Conservation (phyloP, 768 basidiomycete species). For the Phylloporus scabripes region DNA sequence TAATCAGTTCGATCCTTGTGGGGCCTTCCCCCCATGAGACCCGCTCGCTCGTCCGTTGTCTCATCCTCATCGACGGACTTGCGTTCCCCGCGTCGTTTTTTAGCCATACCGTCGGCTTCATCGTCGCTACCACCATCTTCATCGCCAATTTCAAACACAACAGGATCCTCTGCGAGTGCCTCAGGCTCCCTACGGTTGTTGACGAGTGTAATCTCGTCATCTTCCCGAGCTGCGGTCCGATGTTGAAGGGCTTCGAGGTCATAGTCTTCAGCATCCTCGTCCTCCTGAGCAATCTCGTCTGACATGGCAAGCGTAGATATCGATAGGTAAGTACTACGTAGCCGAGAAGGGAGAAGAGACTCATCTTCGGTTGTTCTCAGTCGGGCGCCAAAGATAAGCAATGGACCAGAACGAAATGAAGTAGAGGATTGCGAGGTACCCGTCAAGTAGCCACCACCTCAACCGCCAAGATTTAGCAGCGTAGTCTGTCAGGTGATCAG, state of each 20-base stretch:
- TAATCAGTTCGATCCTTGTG: conserved; percentile 34
- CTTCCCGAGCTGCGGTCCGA: conserved; percentile 47
- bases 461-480: conserved; percentile 84
- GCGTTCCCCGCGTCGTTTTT: conserved; percentile 42
- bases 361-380: conserved; percentile 82
- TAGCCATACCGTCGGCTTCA: conserved; percentile 46
- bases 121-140: conserved; percentile 66
- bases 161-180: conserved; percentile 54
- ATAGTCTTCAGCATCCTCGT: conserved; percentile 90
- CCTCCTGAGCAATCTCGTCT: conserved; percentile 93
- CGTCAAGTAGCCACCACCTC: conserved; percentile 96
- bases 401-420: conserved; percentile 74
- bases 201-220: conserved; percentile 69
- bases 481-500: conserved; percentile 55
- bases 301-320: conserved; percentile 83
- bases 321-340: conserved; percentile 21
- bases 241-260: conserved; percentile 72
- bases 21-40: conserved; percentile 49
- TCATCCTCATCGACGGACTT: conserved; percentile 46
- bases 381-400: conserved; percentile 90
- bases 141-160: conserved; percentile 90
- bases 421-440: conserved; percentile 88
- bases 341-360: conserved; percentile 27
- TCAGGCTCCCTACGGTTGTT: conserved; percentile 49
- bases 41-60: conserved; percentile 53